A percentile compares a stretch with the other conserved stretches of the same genome.
Conservation (phyloP, 768 basidiomycete species). For the Filobasidium wieringae region DNA sequence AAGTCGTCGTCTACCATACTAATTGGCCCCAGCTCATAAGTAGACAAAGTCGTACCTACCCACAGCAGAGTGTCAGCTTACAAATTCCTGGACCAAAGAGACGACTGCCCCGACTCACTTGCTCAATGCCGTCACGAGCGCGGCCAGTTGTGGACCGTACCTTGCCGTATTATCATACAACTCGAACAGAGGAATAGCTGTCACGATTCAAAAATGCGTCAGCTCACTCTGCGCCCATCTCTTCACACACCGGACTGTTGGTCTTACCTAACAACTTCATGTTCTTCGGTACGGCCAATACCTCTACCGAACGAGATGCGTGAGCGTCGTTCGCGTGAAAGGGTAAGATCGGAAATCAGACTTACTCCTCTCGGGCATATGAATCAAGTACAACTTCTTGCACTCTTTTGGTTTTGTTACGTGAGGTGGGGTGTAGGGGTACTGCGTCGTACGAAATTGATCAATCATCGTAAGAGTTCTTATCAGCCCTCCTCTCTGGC, state of each 20-base stretch:
- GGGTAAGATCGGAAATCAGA: conserved; percentile 16
- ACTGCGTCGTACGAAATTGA: too few species aligned
- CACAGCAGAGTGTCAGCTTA: too few species aligned
- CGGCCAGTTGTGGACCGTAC: conserved; percentile 76
- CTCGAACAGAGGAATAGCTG: conserved; percentile 92
- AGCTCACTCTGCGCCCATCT: neutral
- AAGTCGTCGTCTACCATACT: too few species aligned
- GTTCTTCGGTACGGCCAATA: conserved; percentile 92
- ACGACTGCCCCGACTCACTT: conserved; percentile 4
- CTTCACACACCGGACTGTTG: neutral
- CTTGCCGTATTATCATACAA: conserved; percentile 93
- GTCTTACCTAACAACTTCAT: conserved; percentile 60
- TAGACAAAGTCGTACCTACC: conserved; percentile 15
- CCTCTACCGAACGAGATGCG: conserved; percentile 48
- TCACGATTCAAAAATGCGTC: conserved; percentile 17
- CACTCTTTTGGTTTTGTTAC: conserved; percentile 96
- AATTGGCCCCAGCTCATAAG: too few species aligned
- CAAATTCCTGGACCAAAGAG: too few species aligned
- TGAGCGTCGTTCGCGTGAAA: neutral
- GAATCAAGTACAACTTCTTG: conserved; percentile 88
- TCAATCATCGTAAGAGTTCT: too few species aligned
- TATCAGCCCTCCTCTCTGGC: too few species aligned
- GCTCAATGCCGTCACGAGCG: conserved; percentile 12
- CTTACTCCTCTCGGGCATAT: conserved; percentile 88
- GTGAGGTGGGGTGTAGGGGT: conserved; percentile 87